phyloP scores from a whole-genome alignment of 164 flowering plant species.

The Santalum album region DNA sequence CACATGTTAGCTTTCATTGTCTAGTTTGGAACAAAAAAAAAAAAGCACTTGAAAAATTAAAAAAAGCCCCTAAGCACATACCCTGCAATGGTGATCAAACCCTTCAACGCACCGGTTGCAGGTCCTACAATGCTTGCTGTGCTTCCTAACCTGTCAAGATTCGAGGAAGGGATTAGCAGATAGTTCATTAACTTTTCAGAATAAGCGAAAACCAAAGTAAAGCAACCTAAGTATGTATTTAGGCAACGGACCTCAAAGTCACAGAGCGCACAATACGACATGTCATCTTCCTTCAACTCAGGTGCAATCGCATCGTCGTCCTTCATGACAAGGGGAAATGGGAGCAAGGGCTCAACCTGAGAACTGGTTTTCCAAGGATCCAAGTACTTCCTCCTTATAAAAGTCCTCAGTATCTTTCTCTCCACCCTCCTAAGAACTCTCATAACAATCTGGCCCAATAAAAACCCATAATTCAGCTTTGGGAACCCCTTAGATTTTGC shows the following conservation, averaged over 20 bases:
- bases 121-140: constrained; percentile 91
- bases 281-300: constrained; percentile 51
- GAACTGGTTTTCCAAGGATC: constrained; percentile 41
- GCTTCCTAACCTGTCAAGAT: constrained; percentile 74
- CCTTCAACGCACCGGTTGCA: constrained; percentile 97
- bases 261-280: constrained; percentile 69
- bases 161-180: too few relatives aligned
- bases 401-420: constrained; percentile 60
- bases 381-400: constrained; percentile 69
- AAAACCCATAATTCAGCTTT: constrained; percentile 46
- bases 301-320: constrained; percentile 72
- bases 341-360: constrained; percentile 73
- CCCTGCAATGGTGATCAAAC: constrained; percentile 99
- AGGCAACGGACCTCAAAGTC: constrained; percentile 72
- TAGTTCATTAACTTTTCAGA: too few relatives aligned
- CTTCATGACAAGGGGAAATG: constrained; percentile 57
- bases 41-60: not conserved
- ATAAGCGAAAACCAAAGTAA: too few relatives aligned
- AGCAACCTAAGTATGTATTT: too few relatives aligned
- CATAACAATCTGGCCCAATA: constrained; percentile 47
- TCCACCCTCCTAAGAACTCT: constrained; percentile 68
- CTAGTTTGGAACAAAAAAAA: too few relatives aligned
- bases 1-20: not conserved
- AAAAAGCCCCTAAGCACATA: constrained; percentile 16
- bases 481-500: constrained; percentile 21